Evolutionary conservation across 2,329 filamentous ascomycete genomes (phyloP), one percentile per base, ranked within the genome.

Genomic region (Alternaria incomplexa): DNA sequence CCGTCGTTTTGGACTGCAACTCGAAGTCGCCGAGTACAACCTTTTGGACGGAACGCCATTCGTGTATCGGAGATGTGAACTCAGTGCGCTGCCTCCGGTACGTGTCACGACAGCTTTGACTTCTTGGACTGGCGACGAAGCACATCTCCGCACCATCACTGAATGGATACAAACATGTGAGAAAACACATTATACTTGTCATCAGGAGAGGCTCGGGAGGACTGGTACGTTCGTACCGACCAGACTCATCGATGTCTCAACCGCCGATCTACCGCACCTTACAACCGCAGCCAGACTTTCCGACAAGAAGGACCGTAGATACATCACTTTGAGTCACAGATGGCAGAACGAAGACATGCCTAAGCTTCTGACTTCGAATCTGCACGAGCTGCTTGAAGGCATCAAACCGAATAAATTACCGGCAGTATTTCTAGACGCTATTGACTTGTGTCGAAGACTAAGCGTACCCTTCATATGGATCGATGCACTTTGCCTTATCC

Each of bases 301-400:
- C 32, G 4, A 36, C 7, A 2, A n/a, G 32, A 36, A n/a, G 32
- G 32, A 36, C 32, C 7, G 7, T 9, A 36, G 32, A 3, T 36
- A 36, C 32, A n/a, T 36, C 15, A n/a, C 32, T 2, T n/a, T 36
- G 32, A 36, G 32, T 36, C 32, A 36, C 15, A 36, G 32, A 5
- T 36, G 32, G 32, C 32, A 36, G 32, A 36, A n/a, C 4, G 32
- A 3, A n/a, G 13, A n/a, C 7, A 36, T 36, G 32, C 32, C 32
- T 5, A 36, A 36, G 32, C 32, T 36, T 9, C 15, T 36, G 4
- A 36, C 4, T 36, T 36, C 32, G 7, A 36, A 36, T 36, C 32
- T 36, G 0, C 13, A 36, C 7, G 32, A n/a, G 0, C 0, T 36
- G 0, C 32, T n/a, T 36, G 15, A 3, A 36, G 32, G 0, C 0